Evolutionary conservation across 2,329 filamentous ascomycete species (phyloP).

Genomic region (Iodosphaeria phyllophila): DNA sequence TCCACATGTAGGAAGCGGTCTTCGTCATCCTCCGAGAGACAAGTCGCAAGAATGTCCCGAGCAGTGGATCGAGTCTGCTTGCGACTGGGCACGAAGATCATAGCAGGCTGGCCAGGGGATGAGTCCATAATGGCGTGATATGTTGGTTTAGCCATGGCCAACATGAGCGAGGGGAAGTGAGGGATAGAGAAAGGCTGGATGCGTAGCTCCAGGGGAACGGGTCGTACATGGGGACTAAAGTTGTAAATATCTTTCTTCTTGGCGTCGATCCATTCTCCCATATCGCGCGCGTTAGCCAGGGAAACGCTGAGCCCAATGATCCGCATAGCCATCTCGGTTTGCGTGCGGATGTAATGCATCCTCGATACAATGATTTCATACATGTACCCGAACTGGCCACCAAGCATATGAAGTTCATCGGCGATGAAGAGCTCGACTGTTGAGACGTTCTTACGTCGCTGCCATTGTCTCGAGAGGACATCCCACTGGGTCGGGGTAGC

Average conservation of each 20-base stretch:
- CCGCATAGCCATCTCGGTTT: conserved; percentile 68
- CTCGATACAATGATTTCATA: conserved; percentile 96
- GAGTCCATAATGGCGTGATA: conserved; percentile 79
- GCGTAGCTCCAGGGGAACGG: conserved; percentile 79
- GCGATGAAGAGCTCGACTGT: conserved; percentile 81
- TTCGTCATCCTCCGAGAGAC: conserved; percentile 75
- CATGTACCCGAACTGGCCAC: conserved; percentile 67
- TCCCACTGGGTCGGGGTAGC: conserved; percentile 95
- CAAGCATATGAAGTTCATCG: conserved; percentile 87
- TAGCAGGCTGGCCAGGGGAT: conserved; percentile 72
- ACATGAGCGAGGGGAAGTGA: conserved; percentile 94
- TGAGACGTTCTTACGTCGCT: conserved; percentile 87
- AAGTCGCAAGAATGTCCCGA: conserved; percentile 72
- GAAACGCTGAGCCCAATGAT: conserved; percentile 85
- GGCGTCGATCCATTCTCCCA: conserved; percentile 95
- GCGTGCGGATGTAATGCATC: conserved; percentile 88
- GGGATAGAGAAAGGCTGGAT: conserved; percentile 92
- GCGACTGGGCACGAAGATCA: conserved; percentile 81
- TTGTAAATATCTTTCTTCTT: conserved; percentile 98
- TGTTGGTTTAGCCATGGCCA: conserved; percentile 91
- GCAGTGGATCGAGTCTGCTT: conserved; percentile 86
- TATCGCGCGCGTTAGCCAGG: conserved; percentile 77
- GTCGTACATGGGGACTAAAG: conserved; percentile 82
- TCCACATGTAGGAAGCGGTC: conserved; percentile 84
- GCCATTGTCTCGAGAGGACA: conserved; percentile 87